These are phyloP conservation scores for Fomitopsis pulvina DNA, from an alignment of 768 basidiomycete species.

Conservation along the genomic window DNA sequence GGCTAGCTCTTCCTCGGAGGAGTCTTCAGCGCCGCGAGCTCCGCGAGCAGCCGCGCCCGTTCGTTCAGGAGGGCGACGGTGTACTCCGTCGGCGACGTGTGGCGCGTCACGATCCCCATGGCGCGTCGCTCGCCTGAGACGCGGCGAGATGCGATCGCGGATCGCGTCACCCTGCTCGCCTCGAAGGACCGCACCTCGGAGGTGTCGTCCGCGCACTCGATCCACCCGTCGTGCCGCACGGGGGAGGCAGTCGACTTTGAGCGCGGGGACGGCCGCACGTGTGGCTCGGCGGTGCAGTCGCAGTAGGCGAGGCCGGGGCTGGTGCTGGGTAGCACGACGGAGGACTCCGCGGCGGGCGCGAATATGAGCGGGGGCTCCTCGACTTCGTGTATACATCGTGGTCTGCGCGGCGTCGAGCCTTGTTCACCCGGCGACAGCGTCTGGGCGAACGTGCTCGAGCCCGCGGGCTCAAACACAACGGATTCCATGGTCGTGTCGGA, in stretches of 20 bases:
- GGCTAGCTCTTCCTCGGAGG: neutral
- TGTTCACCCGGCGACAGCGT: conserved; percentile 6
- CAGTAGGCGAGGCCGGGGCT: conserved; percentile 10
- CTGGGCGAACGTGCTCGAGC: conserved; percentile 3
- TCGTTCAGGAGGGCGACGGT: conserved; percentile 50
- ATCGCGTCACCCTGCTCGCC: conserved; percentile 19
- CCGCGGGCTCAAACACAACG: conserved; percentile 16
- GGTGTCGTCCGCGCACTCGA: conserved; percentile 46
- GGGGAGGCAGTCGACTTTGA: conserved; percentile 15
- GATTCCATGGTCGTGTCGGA: conserved; percentile 23
- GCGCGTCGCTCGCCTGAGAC: neutral
- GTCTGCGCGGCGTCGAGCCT: conserved; percentile 12
- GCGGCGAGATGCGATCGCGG: conserved; percentile 1
- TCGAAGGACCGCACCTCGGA: conserved; percentile 47
- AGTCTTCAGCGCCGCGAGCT: conserved; percentile 41
- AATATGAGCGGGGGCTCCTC: conserved; percentile 28
- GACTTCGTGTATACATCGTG: conserved; percentile 53
- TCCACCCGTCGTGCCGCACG: conserved; percentile 49
- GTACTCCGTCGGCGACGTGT: conserved; percentile 34
- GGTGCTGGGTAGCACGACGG: conserved; percentile 4
- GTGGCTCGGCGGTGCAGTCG: conserved; percentile 13
- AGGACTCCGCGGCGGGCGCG: conserved; percentile 1
- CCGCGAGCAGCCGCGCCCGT: conserved; percentile 47
- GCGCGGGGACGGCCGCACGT: conserved; percentile 1
- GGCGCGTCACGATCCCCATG: conserved; percentile 23